Conservation (phyloP, 2,329 filamentous ascomycete species). For the Ramularia collo-cygni region DNA sequence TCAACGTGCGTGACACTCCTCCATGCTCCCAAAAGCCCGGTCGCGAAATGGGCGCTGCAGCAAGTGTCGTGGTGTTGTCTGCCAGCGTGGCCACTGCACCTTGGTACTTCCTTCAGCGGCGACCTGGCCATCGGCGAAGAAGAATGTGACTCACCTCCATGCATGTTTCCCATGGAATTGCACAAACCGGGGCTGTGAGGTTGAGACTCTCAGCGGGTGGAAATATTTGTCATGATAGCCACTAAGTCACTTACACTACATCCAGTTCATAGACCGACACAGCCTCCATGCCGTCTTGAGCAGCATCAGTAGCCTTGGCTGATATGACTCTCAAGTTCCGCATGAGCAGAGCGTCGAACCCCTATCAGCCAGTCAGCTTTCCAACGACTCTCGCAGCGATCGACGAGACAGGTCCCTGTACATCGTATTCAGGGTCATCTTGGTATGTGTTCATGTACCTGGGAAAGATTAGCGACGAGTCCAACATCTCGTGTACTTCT, state of each 20-base stretch:
- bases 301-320: slow-evolving; percentile 3
- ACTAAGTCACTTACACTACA: slow-evolving; percentile 2
- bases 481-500: no score
- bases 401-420: neutral
- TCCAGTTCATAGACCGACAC: slow-evolving; percentile 8
- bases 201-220: no score
- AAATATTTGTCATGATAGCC: no score
- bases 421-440: slow-evolving; percentile 4
- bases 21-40: slow-evolving; percentile 31
- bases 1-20: slow-evolving; percentile 35
- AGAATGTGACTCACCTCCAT: no score
- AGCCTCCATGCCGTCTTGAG: slow-evolving; percentile 3
- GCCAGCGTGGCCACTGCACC: slow-evolving; percentile 45
- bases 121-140: no score
- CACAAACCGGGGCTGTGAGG: slow-evolving; percentile 3
- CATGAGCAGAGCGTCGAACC: slow-evolving; percentile 9
- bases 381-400: neutral
- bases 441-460: slow-evolving; percentile 8
- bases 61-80: slow-evolving; percentile 44
- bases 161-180: slow-evolving; percentile 15
- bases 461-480: no score
- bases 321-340: slow-evolving; percentile 8
- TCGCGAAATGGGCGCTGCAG: slow-evolving; percentile 14
- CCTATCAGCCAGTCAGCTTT: neutral
- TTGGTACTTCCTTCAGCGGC: no score